These are phyloP conservation scores for Neurospora sp. DNA, from an alignment of 495 filamentous ascomycete genomes.

Conservation along the genomic window DNA sequence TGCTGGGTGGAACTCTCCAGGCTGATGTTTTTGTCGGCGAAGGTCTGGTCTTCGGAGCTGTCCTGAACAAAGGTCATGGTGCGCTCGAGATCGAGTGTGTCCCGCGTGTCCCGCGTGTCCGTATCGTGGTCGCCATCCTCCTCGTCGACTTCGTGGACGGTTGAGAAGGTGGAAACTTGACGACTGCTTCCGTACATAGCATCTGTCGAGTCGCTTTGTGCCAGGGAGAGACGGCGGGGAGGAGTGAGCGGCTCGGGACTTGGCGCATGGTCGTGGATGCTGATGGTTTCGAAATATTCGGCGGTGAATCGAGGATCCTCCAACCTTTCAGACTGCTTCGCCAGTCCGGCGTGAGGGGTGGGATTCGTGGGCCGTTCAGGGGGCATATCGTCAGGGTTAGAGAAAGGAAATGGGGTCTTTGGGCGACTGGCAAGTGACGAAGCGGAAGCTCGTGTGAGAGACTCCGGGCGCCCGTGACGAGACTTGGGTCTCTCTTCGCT, in stretches of 20 bases:
- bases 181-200: not conserved
- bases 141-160: not conserved
- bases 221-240: not conserved
- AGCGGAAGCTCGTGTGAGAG: not conserved
- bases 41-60: not conserved
- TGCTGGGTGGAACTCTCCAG: not conserved
- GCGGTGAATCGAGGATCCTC: not conserved
- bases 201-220: not conserved
- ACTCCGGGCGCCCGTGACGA: not conserved
- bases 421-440: not conserved
- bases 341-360: not conserved
- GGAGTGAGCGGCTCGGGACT: not conserved
- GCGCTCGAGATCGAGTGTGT: not conserved
- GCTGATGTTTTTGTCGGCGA: not conserved
- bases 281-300: not conserved
- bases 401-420: not conserved
- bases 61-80: not conserved
- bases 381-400: not conserved
- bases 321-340: not conserved
- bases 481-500: not conserved
- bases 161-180: not conserved
- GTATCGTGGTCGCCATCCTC: not conserved
- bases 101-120: not conserved
- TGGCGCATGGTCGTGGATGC: not conserved
- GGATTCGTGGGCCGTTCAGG: slow-evolving; percentile 3